phyloP scores from a whole-genome alignment of 257 asterid species.

The Penstemon davidsonii region DNA sequence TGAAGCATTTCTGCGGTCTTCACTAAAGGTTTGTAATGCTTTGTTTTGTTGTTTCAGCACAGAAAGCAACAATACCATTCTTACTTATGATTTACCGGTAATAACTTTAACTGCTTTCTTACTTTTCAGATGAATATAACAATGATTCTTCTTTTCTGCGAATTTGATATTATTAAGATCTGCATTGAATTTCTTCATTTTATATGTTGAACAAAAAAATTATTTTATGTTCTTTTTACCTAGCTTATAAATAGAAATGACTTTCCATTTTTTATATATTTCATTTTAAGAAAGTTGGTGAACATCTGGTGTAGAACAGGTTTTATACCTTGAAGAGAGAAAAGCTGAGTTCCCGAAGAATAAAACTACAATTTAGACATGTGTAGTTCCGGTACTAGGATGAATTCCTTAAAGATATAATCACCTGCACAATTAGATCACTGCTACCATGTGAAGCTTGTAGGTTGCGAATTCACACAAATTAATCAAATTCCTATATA shows the following conservation, averaged over 20 bases:
- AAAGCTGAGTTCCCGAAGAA: too few relatives aligned
- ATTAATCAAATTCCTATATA: too few relatives aligned
- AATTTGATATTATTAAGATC: too few relatives aligned
- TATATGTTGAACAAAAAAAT: not conserved
- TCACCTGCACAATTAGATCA: too few relatives aligned
- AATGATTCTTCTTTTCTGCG: conserved; percentile 11
- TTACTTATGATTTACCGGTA: conserved; percentile 86
- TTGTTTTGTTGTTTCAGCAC: conserved; percentile 51
- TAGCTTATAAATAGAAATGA: not conserved
- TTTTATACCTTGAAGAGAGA: too few relatives aligned
- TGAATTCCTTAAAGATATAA: too few relatives aligned
- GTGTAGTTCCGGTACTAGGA: too few relatives aligned
- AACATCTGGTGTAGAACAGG: too few relatives aligned
- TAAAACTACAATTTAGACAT: too few relatives aligned
- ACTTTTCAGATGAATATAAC: not conserved
- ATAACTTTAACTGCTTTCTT: conserved; percentile 27
- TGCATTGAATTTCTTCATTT: not conserved
- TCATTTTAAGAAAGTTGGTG: not conserved
- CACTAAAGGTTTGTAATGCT: conserved; percentile 24
- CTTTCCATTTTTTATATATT: not conserved
- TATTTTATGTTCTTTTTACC: not conserved
- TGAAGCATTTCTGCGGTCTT: conserved; percentile 20
- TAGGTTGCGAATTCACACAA: too few relatives aligned
- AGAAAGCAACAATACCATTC: conserved; percentile 74
- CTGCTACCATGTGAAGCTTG: too few relatives aligned